These are phyloP conservation scores for Acrocalymma vagum DNA, from an alignment of 2,329 filamentous ascomycete species.

Conservation along the genomic window DNA sequence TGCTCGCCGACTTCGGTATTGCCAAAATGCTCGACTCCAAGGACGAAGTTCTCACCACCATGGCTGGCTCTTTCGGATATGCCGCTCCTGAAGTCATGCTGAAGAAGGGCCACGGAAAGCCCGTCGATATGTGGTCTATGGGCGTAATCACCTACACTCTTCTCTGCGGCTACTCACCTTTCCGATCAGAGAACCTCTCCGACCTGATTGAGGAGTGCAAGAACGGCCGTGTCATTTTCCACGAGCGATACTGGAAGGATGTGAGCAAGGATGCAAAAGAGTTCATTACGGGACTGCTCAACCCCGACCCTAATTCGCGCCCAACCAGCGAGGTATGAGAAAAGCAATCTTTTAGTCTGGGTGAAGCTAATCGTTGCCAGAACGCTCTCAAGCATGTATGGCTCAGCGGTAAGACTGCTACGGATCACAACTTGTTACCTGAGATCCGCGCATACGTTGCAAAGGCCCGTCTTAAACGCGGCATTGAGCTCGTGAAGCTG, in stretches of 20 bases:
- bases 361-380: conserved; percentile 51
- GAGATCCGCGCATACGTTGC: conserved; percentile 96
- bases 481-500: conserved; percentile 95
- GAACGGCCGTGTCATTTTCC: conserved; percentile 85
- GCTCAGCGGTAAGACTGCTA: conserved; percentile 90
- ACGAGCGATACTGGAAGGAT: conserved; percentile 98
- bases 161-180: conserved; percentile 97
- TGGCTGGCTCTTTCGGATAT: conserved; percentile 98
- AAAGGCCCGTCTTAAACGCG: conserved; percentile 87
- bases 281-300: conserved; percentile 85
- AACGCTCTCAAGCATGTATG: conserved; percentile 83
- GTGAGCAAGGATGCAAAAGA: conserved; percentile 95
- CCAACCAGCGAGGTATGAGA: conserved; percentile 75
- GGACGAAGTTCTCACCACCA: conserved; percentile 92
- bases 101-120: conserved; percentile 96
- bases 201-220: conserved; percentile 96
- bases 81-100: conserved; percentile 98
- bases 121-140: conserved; percentile 99
- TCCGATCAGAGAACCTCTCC: conserved; percentile 90
- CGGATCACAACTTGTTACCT: conserved; percentile 95
- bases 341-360: background rate
- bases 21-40: conserved; percentile 96
- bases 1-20: conserved; percentile 97
- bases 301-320: conserved; percentile 79
- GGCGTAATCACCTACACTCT: conserved; percentile 99